A percentile compares a stretch with the other conserved stretches of the same genome.
phyloP scores from a whole-genome alignment of 2,329 filamentous ascomycete species.

The Colletotrichum lentis region DNA sequence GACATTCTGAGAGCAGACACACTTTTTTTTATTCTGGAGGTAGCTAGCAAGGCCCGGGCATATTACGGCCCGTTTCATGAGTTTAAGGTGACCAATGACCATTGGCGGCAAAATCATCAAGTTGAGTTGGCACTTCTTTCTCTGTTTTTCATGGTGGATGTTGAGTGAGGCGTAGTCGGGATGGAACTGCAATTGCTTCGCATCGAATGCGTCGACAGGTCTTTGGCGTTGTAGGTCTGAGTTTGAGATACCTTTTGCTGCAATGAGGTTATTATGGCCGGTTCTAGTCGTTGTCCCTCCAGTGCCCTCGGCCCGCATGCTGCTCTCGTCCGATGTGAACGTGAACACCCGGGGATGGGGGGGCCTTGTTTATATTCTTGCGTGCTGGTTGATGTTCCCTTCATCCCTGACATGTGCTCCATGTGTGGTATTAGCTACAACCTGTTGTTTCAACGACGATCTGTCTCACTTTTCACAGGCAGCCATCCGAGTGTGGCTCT shows the following conservation, averaged over 20 bases:
- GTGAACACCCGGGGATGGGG: no score
- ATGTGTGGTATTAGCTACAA: not conserved
- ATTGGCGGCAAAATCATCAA: constrained; percentile 36
- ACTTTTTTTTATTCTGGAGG: constrained; percentile 30
- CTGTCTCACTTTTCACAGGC: not conserved
- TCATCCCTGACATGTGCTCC: not conserved
- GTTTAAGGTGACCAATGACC: constrained; percentile 34
- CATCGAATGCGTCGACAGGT: constrained; percentile 20
- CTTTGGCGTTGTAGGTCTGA: constrained; percentile 33
- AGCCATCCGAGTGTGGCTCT: not conserved
- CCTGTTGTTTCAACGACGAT: not conserved
- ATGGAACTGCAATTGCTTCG: constrained; percentile 14
- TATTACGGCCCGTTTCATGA: constrained; percentile 34
- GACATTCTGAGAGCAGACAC: constrained; percentile 31
- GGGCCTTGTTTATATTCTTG: not conserved
- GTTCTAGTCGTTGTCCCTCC: not conserved
- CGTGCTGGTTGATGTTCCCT: not conserved
- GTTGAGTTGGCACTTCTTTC: constrained; percentile 17
- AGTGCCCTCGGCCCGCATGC: not conserved
- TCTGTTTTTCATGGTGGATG: constrained; percentile 20
- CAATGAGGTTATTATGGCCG: constrained; percentile 13
- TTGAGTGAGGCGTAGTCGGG: constrained; percentile 22
- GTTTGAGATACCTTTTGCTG: constrained; percentile 34
- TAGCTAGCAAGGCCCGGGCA: constrained; percentile 33
- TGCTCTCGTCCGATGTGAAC: not conserved